phyloP scores from a whole-genome alignment of 1,284 basidiomycete genomes.

The Cutaneotrichosporon daszewskae region DNA sequence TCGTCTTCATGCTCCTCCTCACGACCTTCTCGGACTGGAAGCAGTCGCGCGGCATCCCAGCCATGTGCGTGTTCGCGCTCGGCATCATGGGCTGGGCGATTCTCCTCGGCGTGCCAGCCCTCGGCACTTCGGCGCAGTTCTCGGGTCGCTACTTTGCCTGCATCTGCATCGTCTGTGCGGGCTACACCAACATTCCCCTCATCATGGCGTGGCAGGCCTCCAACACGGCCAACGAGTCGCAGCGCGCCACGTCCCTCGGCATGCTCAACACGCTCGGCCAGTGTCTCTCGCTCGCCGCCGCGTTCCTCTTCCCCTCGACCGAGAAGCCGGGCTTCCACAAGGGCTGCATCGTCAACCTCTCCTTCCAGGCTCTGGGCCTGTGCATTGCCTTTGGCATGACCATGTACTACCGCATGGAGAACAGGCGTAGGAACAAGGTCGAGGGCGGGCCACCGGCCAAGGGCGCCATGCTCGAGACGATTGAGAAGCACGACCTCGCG shows the following conservation, averaged over 20 bases:
- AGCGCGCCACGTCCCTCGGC: slow-evolving; percentile 47
- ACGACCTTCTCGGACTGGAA: slow-evolving; percentile 58
- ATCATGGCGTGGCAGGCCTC: slow-evolving; percentile 21
- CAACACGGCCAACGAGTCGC: slow-evolving; percentile 31
- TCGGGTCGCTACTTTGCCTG: slow-evolving; percentile 47
- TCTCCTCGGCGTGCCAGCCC: slow-evolving; percentile 40
- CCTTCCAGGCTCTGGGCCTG: slow-evolving; percentile 47
- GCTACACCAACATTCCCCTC: slow-evolving; percentile 44
- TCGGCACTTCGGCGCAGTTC: slow-evolving; percentile 24
- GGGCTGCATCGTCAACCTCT: slow-evolving; percentile 48
- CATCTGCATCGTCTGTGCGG: slow-evolving; percentile 44
- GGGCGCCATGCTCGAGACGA: slow-evolving; percentile 6
- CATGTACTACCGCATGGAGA: slow-evolving; percentile 45
- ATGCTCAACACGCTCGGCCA: slow-evolving; percentile 51
- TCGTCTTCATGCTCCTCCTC: slow-evolving; percentile 60
- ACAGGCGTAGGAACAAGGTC: slow-evolving; percentile 41
- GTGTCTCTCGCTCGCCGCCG: slow-evolving; percentile 47
- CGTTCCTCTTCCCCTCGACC: slow-evolving; percentile 47
- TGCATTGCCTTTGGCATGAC: slow-evolving; percentile 41
- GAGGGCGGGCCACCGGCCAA: slow-evolving; percentile 45
- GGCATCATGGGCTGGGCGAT: slow-evolving; percentile 48
- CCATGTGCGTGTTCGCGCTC: slow-evolving; percentile 42
- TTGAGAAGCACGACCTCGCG: slow-evolving; percentile 18
- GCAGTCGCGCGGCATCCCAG: slow-evolving; percentile 57
- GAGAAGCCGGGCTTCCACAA: slow-evolving; percentile 47